A percentile compares a stretch with the other conserved stretches of the same genome.
Evolutionary conservation across 305 asterid species (phyloP).

Genomic region (Salvia sclarea): DNA sequence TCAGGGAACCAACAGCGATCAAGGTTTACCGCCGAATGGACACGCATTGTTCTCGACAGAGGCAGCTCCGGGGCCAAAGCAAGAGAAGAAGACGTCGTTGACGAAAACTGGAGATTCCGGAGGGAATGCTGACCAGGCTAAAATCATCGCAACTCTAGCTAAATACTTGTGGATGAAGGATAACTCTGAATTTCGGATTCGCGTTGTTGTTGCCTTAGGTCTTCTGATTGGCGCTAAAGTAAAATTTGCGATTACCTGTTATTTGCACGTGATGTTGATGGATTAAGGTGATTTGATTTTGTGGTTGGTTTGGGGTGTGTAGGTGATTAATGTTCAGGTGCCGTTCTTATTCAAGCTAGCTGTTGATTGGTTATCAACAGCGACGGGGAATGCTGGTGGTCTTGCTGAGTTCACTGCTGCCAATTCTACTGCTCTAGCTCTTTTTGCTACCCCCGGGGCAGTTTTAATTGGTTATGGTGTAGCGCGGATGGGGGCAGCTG

Average conservation of each 20-base stretch:
- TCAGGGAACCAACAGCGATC: slow-evolving; percentile 34
- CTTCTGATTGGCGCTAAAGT: slow-evolving; percentile 94
- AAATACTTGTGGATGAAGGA: slow-evolving; percentile 93
- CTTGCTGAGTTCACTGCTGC: slow-evolving; percentile 82
- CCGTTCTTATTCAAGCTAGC: slow-evolving; percentile 95
- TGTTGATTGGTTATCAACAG: slow-evolving; percentile 83
- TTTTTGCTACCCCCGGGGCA: slow-evolving; percentile 89
- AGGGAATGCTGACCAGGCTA: slow-evolving; percentile 56
- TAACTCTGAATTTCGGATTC: slow-evolving; percentile 68
- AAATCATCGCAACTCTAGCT: slow-evolving; percentile 68
- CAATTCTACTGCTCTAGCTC: slow-evolving; percentile 71
- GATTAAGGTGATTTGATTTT: slow-evolving; percentile 10
- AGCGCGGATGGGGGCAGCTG: slow-evolving; percentile 89
- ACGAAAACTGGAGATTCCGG: slow-evolving; percentile 38
- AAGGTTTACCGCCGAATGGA: slow-evolving; percentile 54
- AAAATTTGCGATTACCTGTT: slow-evolving; percentile 19
- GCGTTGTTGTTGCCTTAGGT: slow-evolving; percentile 81
- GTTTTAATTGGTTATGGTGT: slow-evolving; percentile 90
- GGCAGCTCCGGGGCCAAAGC: slow-evolving; percentile 46
- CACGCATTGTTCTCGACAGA: slow-evolving; percentile 65
- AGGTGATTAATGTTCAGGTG: slow-evolving; percentile 98
- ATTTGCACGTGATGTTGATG: slow-evolving; percentile 3
- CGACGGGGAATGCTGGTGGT: slow-evolving; percentile 69
- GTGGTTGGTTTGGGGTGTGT: slow-evolving; percentile 33
- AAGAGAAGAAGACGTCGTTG: slow-evolving; percentile 39